Evolutionary conservation across 2,329 filamentous ascomycete genomes (phyloP).

Genomic region (Arachnomyces sp.): DNA sequence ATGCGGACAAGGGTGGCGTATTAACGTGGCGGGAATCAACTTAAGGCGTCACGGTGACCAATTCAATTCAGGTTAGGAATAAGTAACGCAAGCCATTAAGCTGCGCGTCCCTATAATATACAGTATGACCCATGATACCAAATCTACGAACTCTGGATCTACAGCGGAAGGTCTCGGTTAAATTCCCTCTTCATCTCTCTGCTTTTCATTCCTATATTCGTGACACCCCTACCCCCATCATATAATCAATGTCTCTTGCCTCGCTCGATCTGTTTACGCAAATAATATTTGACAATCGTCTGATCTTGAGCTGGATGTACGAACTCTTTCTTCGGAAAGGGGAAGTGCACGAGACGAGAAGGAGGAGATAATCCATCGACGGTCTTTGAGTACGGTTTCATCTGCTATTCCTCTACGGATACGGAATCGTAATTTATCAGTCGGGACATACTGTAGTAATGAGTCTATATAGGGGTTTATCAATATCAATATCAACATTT

Average conservation of each 20-base stretch:
- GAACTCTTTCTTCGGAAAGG: constrained; percentile 12
- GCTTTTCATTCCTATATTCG: constrained; percentile 1
- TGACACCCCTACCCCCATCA: no score
- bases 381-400: constrained; percentile 46
- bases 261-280: constrained; percentile 39
- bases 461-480: no score
- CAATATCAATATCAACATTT: no score
- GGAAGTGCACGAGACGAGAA: constrained; percentile 40
- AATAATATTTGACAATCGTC: constrained; percentile 17
- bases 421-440: constrained; percentile 39
- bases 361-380: constrained; percentile 26
- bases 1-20: constrained; percentile 52
- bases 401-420: constrained; percentile 26
- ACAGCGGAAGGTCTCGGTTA: constrained; percentile 1
- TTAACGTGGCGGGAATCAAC: constrained; percentile 21
- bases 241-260: constrained; percentile 37
- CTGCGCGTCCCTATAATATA: no score
- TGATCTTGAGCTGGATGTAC: constrained; percentile 35
- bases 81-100: no score
- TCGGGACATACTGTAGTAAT: constrained; percentile 33
- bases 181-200: constrained; percentile 1
- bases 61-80: no score
- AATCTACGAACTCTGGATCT: constrained; percentile 3
- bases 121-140: no score
- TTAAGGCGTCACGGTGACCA: constrained; percentile 15